These are phyloP conservation scores for Hortiboletus flavorubellus DNA, from an alignment of 768 basidiomycete genomes.

Conservation along the genomic window DNA sequence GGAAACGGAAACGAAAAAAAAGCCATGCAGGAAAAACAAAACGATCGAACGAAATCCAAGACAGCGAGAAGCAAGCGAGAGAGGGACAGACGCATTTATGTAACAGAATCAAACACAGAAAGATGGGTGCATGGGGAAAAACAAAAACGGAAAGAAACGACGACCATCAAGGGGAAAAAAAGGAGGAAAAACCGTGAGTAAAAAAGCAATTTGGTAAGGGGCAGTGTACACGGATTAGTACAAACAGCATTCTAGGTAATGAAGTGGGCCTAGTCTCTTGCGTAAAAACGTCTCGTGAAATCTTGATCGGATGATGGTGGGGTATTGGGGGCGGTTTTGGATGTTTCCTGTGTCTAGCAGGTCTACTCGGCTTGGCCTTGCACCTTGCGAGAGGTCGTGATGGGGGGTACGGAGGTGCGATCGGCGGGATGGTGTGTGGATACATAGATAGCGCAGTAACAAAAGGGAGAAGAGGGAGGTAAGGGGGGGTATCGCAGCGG, in stretches of 20 bases:
- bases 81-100: too few species aligned
- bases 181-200: not conserved
- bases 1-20: not conserved
- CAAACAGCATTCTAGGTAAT: conserved; percentile 3
- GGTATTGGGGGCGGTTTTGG: not conserved
- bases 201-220: not conserved
- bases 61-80: not conserved
- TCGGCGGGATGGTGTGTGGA: not conserved
- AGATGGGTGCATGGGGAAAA: not conserved
- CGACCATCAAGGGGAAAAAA: not conserved
- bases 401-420: not conserved
- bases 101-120: not conserved
- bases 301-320: conserved; percentile 3
- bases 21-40: not conserved
- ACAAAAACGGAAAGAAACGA: not conserved
- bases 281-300: conserved; percentile 2
- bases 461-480: not conserved
- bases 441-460: conserved; percentile 14
- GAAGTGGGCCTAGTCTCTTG: not conserved
- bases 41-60: conserved; percentile 1
- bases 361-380: conserved; percentile 2
- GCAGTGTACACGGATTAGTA: conserved; percentile 12
- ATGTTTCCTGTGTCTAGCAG: conserved; percentile 5
- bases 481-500: conserved; percentile 14
- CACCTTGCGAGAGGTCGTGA: conserved; percentile 5